Base-by-base conservation (phyloP, 2,329 filamentous ascomycete genomes). In the Paracoccidioides brasiliensis region DNA sequence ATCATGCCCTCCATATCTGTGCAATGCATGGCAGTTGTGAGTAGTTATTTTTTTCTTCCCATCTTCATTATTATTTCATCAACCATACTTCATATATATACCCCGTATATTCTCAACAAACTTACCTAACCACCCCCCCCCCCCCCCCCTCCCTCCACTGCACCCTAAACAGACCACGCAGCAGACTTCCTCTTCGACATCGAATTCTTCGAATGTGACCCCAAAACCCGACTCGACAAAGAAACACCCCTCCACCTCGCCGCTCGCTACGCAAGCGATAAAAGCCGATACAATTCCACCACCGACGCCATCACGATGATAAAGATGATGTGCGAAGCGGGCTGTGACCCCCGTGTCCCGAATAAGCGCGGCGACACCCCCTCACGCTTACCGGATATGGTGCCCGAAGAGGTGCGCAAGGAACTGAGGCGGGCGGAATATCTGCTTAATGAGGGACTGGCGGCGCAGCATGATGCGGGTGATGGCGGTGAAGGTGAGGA, bases 1-100 rank as follows among this genome's bases (percentile, higher is more conserved):
- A 91, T 72, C 82, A 91, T 67, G 82, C 90, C 37, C 83, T 96
- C 69, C 93, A 97, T 72, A 82, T 96, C 63, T 93, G 90, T 52
- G 91, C 91, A 37, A 78, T 81, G 35, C 84, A 83, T 61, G 93
- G 93, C 64, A 88, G 90, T 73, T 95, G 88, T 91, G 76, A 63
- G 84, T 78, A 30, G 28, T 28, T 5, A 15, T 15, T 46, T 45
- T 0, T 45, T 30, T 4, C 42, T 12, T 35, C 28, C 42, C 37
- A 32, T 40, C 43, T 42, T 8, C 22, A 42, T 52, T 43, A 9
- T 33, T 52, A 52, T 56, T 1, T 22, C 22, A 22, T 22, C 22
- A 22, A 22, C 22, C 22, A 22, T 22, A 22, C 22, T 22, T 22
- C 22, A 22, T 22, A 22, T 22, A 22, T 22, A 22, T 22, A 22